Evolutionary conservation across 2,329 filamentous ascomycete species (phyloP).

Genomic region (Monilinia aucupariae): DNA sequence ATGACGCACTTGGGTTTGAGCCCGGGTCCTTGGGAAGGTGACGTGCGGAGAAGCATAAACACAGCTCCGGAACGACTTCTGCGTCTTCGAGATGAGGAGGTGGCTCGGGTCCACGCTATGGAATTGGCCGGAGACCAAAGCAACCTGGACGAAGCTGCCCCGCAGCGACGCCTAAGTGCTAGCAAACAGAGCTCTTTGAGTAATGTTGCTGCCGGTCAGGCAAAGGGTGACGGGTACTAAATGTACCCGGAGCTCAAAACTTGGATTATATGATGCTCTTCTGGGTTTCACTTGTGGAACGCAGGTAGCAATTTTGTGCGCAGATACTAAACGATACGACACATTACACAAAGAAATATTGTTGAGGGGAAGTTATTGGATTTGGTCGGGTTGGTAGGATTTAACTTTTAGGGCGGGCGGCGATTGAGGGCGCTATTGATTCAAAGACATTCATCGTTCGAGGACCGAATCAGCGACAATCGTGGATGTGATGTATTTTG

Average conservation of each 20-base stretch:
- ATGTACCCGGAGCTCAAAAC: neutral
- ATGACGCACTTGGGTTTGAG: neutral
- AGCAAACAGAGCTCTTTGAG: neutral
- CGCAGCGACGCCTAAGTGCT: neutral
- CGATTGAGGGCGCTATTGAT: too few species aligned
- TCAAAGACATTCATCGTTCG: neutral
- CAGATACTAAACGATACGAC: neutral
- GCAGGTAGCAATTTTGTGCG: neutral
- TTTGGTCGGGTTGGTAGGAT: too few species aligned
- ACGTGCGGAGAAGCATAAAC: neutral
- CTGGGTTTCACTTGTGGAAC: neutral
- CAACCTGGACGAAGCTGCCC: neutral
- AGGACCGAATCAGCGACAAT: neutral
- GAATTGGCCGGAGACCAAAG: neutral
- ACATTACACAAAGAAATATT: neutral
- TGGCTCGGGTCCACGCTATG: neutral
- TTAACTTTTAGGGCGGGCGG: too few species aligned
- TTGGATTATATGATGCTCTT: slow-evolving; percentile 1
- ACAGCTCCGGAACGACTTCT: neutral
- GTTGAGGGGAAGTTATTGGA: neutral
- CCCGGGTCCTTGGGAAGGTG: neutral
- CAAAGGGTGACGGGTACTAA: too few species aligned
- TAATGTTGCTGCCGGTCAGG: neutral
- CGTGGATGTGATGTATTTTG: neutral
- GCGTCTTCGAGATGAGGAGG: neutral